phyloP scores from a whole-genome alignment of 495 filamentous ascomycete species.

The Schizothecium vesticola region DNA sequence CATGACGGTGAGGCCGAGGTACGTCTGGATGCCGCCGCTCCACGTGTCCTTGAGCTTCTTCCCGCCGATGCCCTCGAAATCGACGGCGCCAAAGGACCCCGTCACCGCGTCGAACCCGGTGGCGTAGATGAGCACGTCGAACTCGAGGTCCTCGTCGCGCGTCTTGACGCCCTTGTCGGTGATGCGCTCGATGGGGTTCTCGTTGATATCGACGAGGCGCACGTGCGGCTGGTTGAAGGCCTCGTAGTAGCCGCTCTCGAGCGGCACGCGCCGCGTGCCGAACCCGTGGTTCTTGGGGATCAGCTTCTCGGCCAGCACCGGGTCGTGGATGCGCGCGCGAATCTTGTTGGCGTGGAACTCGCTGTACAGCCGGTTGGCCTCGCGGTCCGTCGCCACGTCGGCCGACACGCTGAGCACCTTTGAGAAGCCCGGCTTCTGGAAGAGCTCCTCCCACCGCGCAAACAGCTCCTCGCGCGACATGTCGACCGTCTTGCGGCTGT shows the following conservation, averaged over 20 bases:
- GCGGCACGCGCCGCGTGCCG: slow-evolving; percentile 44
- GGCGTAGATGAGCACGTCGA: slow-evolving; percentile 50
- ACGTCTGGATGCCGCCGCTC: slow-evolving; percentile 39
- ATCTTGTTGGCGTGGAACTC: slow-evolving; percentile 42
- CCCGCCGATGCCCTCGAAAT: slow-evolving; percentile 41
- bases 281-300: slow-evolving; percentile 45
- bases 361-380: slow-evolving; percentile 43
- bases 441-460: slow-evolving; percentile 42
- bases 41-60: slow-evolving; percentile 43
- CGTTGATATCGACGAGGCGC: slow-evolving; percentile 43
- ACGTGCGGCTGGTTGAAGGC: slow-evolving; percentile 45
- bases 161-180: slow-evolving; percentile 40
- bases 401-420: slow-evolving; percentile 48
- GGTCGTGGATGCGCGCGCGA: slow-evolving; percentile 42
- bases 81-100: slow-evolving; percentile 47
- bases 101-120: slow-evolving; percentile 54
- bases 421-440: slow-evolving; percentile 46
- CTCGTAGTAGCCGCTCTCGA: slow-evolving; percentile 52
- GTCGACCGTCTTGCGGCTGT: slow-evolving; percentile 38
- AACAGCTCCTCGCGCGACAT: slow-evolving; percentile 45
- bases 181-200: slow-evolving; percentile 38
- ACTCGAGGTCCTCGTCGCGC: slow-evolving; percentile 39
- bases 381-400: slow-evolving; percentile 42
- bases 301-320: slow-evolving; percentile 41
- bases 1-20: slow-evolving; percentile 43